Conservation (phyloP, 495 filamentous ascomycete species). For the Neurospora pannonica region DNA sequence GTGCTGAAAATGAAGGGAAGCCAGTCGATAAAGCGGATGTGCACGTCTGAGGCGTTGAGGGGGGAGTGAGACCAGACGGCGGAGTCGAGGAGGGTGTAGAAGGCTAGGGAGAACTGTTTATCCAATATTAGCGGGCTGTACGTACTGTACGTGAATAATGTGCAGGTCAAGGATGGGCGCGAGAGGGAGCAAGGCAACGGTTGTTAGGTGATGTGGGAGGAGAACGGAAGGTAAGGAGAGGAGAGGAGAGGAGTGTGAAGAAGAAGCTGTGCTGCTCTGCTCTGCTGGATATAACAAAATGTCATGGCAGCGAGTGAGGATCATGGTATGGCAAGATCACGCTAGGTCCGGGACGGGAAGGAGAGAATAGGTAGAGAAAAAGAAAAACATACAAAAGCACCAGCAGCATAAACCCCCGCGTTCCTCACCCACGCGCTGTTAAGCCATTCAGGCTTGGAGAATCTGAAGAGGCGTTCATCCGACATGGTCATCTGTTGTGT, state of each 20-base stretch:
- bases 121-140: background rate
- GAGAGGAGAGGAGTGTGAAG: too few relatives aligned
- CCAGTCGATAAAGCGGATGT: constrained; percentile 97
- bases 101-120: constrained; percentile 82
- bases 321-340: background rate
- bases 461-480: constrained; percentile 67
- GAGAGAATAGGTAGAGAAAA: background rate
- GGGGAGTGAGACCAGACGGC: constrained; percentile 75
- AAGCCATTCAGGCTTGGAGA: constrained; percentile 76
- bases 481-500: constrained; percentile 27
- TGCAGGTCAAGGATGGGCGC: background rate
- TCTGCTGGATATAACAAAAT: background rate
- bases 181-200: background rate
- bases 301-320: background rate
- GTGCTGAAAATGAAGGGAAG: constrained; percentile 90
- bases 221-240: too few relatives aligned
- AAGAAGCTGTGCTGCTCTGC: background rate
- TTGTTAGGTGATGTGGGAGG: background rate
- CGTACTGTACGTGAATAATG: background rate
- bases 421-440: constrained; percentile 76
- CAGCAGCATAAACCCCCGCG: constrained; percentile 75
- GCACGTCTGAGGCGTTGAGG: constrained; percentile 68
- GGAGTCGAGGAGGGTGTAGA: constrained; percentile 92
- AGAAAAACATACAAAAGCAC: constrained; percentile 63
- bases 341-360: background rate